These are phyloP conservation scores for Pseudocohnilembus persalinus DNA, from an alignment of 169 alveolate species.

Conservation along the genomic window DNA sequence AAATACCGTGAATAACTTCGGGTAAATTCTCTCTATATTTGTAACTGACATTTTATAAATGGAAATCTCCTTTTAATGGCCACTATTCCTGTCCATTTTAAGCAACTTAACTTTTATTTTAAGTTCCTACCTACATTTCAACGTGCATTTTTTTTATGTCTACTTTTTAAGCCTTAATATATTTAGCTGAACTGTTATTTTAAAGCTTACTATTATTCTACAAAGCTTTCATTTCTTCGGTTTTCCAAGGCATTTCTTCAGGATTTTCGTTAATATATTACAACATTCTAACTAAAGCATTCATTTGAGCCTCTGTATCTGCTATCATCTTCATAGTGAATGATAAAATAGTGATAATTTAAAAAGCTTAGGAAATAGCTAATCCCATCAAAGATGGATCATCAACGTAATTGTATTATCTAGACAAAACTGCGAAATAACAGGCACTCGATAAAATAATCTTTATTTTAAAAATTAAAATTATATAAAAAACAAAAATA, in stretches of 20 bases:
- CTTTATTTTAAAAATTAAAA: too few relatives aligned
- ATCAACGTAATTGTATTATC: conserved; percentile 35
- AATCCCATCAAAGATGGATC: conserved; percentile 4
- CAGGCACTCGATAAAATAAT: conserved; percentile 43
- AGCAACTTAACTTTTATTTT: conserved; percentile 23
- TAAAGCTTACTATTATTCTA: too few relatives aligned
- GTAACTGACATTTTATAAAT: conserved; percentile 44
- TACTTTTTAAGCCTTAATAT: neutral
- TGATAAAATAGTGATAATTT: conserved; percentile 10
- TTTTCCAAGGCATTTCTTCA: conserved; percentile 38
- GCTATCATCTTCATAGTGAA: conserved; percentile 15
- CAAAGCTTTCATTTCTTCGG: too few relatives aligned
- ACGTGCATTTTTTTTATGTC: neutral
- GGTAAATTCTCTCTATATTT: conserved; percentile 66
- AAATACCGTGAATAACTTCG: conserved; percentile 60
- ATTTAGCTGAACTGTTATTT: too few relatives aligned
- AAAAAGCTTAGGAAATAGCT: neutral
- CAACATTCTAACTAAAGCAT: conserved; percentile 17
- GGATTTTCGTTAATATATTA: conserved; percentile 27
- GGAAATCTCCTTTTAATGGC: conserved; percentile 34
- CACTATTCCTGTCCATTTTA: conserved; percentile 3
- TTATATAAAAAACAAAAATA: too few relatives aligned
- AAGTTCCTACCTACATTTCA: conserved; percentile 4
- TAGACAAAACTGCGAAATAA: conserved; percentile 38
- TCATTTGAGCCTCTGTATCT: conserved; percentile 17